Base-by-base conservation (phyloP, 768 basidiomycete genomes). In the Pleurotus tuoliensis region DNA sequence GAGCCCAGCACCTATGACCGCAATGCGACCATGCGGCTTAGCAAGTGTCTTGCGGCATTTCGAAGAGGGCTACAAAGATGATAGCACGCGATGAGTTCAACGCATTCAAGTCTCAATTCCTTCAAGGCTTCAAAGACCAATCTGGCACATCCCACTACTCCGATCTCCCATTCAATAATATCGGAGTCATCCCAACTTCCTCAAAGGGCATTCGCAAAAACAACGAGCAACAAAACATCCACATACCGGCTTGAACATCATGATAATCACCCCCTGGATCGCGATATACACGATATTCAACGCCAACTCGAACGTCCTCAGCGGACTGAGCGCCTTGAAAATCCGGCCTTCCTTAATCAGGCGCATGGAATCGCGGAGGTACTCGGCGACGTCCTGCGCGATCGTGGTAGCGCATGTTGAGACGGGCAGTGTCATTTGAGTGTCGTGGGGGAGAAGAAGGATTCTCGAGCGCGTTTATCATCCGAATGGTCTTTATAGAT, bases 1-100 rank as follows among this genome's bases (percentile, higher is more conserved):
- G 8, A 82, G 65, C 9, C 82, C 80, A 1, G 79, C 77, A 6
- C 80, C 79, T 47, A 82, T 71, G 51, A 81, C 67, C 0, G 80
- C 80, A 25, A 82, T 72, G n/a, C 76, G 67, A 5, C 76, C 80
- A 47, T 67, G 68, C 0, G 73, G 71, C 15, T 71, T 71, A 5
- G 56, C 56, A 5, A 65, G 66, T 37, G 59, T 43, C 12, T 70
- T 62, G 15, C 62, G 24, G 39, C 62, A 53, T 30, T 63, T 64
- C 11, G 67, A 68, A 7, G 67, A 64, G 47, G 67, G 59, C 65
- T 67, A 49, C 16, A 18, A 34, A 39, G 12, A 8, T 12, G 16
- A 13, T 9, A 52, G 5, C 16, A 4, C 30, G 18, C 46, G 38
- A 2, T 51, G 30, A 40, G 41, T 13, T 13, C 16, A 41, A 16